These are phyloP conservation scores for Niveomyces coronatus DNA, from an alignment of 2,329 filamentous ascomycete species.

Conservation along the genomic window DNA sequence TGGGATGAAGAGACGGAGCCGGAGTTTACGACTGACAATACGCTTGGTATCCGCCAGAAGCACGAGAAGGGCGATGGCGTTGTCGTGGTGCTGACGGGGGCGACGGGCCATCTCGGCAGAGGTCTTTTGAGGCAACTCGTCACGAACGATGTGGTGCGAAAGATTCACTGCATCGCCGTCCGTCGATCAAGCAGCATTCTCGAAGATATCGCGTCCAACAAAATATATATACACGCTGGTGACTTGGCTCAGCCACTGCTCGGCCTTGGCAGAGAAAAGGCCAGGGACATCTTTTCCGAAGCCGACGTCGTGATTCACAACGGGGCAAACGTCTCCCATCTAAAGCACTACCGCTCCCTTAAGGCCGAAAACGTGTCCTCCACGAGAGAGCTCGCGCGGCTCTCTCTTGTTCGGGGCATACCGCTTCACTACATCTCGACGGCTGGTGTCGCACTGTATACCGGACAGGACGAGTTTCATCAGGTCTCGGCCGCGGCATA, in stretches of 20 bases:
- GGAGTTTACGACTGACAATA: background rate
- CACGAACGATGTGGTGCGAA: background rate
- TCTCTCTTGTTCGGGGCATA: constrained; percentile 13
- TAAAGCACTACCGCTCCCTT: constrained; percentile 26
- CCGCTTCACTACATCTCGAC: constrained; percentile 3
- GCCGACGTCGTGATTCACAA: constrained; percentile 18
- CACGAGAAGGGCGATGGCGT: background rate
- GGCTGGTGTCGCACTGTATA: background rate
- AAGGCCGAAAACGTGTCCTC: constrained; percentile 23
- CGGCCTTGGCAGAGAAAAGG: background rate
- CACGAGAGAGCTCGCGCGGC: constrained; percentile 21
- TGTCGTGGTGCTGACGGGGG: constrained; percentile 13
- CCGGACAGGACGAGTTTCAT: background rate
- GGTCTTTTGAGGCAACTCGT: background rate
- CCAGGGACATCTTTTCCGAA: background rate
- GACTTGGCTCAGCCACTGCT: background rate
- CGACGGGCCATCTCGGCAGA: background rate
- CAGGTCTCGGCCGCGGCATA: constrained; percentile 10
- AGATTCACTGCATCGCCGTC: constrained; percentile 3
- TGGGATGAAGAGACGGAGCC: constrained; percentile 18
- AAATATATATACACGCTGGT: background rate
- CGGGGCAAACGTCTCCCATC: constrained; percentile 29
- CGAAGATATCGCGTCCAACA: constrained; percentile 10
- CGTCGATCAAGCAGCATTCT: background rate
- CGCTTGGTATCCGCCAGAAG: background rate